Evolutionary conservation across 129 eudicot species (phyloP).

Genomic region (Artemisia annua): DNA sequence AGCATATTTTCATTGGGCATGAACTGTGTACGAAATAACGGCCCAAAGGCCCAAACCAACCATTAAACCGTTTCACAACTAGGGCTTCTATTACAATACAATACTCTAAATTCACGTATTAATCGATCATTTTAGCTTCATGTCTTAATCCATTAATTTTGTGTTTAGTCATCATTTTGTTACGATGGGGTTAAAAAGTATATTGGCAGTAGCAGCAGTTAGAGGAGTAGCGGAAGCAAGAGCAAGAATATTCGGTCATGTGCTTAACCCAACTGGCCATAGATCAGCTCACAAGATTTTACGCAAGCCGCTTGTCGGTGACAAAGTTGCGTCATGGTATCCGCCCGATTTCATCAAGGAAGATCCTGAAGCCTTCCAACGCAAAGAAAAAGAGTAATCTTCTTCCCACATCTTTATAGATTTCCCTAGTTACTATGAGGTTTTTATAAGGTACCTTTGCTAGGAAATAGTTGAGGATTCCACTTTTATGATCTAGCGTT

Average conservation of each 20-base stretch:
- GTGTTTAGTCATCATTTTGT: too few species aligned
- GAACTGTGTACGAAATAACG: too few species aligned
- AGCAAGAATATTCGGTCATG: slow-evolving; percentile 87
- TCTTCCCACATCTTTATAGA: slow-evolving; percentile 6
- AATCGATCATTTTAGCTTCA: too few species aligned
- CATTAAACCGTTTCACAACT: too few species aligned
- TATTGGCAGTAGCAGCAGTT: slow-evolving; percentile 58
- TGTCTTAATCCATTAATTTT: too few species aligned
- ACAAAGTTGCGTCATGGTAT: slow-evolving; percentile 80
- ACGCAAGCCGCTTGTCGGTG: slow-evolving; percentile 91
- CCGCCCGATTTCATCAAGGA: slow-evolving; percentile 67
- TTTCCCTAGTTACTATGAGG: too few species aligned
- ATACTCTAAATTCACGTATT: too few species aligned
- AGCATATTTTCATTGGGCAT: too few species aligned
- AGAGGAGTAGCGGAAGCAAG: slow-evolving; percentile 78
- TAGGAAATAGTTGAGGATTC: neutral
- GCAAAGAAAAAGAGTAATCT: slow-evolving; percentile 65
- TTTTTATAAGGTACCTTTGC: too few species aligned
- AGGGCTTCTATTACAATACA: too few species aligned
- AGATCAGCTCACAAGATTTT: slow-evolving; percentile 81
- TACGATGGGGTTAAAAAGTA: slow-evolving; percentile 33
- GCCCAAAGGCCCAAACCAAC: too few species aligned
- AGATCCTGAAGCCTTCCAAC: slow-evolving; percentile 68
- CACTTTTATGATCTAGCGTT: too few species aligned
- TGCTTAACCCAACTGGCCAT: slow-evolving; percentile 80